Evolutionary conservation across 768 basidiomycete genomes (phyloP).

Genomic region (Mycena indigotica): DNA sequence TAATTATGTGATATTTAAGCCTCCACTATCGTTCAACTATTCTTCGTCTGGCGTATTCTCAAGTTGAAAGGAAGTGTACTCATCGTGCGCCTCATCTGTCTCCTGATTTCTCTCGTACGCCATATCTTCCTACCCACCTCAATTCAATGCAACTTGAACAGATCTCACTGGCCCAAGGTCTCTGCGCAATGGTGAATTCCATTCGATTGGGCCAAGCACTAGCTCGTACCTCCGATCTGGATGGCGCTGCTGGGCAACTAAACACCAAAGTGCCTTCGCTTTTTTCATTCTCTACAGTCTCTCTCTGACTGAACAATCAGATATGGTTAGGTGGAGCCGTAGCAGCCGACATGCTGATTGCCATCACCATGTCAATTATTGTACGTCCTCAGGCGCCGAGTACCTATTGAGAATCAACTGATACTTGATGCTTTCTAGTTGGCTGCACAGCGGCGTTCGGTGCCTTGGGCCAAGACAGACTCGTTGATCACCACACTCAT

Average conservation of each 20-base stretch:
- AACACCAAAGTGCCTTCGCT: too few relatives aligned
- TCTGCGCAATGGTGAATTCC: background rate
- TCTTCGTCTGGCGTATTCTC: constrained; percentile 11
- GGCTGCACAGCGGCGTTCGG: background rate
- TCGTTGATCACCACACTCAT: constrained; percentile 11
- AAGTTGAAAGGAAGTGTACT: background rate
- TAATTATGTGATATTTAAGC: background rate
- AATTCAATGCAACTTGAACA: background rate
- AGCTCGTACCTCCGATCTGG: too few relatives aligned
- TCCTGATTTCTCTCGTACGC: background rate
- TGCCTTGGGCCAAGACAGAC: constrained; percentile 7
- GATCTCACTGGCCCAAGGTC: constrained; percentile 18
- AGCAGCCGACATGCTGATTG: constrained; percentile 22
- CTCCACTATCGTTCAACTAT: constrained; percentile 4
- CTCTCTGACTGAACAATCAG: background rate
- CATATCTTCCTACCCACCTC: background rate
- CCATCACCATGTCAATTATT: constrained; percentile 22
- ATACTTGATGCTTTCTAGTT: constrained; percentile 2
- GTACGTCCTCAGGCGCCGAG: constrained; percentile 5
- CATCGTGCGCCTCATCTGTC: background rate
- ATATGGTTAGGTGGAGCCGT: constrained; percentile 24
- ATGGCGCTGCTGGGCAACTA: too few relatives aligned
- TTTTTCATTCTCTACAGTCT: too few relatives aligned
- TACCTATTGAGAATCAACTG: background rate
- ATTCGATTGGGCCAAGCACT: background rate